Conservation (phyloP, 2,329 filamentous ascomycete genomes). For the Fusarium sp. region DNA sequence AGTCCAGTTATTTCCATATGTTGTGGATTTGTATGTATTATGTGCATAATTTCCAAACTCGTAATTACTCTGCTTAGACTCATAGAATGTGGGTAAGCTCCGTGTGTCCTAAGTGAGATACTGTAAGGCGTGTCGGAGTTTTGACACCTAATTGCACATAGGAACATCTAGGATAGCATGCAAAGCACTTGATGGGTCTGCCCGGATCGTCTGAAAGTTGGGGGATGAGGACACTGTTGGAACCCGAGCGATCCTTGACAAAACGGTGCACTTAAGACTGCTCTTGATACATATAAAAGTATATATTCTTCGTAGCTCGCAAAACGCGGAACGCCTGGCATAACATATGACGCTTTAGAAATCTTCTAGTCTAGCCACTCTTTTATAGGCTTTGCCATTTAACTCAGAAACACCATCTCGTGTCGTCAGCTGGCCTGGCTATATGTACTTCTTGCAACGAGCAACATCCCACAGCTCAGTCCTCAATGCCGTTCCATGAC, state of each 20-base stretch:
- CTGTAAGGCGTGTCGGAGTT: not conserved
- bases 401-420: not conserved
- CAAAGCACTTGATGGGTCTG: not conserved
- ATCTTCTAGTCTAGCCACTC: conserved; percentile 27
- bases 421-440: not conserved
- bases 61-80: not conserved
- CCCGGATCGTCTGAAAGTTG: not conserved
- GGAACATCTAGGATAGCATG: not conserved
- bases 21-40: not conserved
- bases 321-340: conserved; percentile 28
- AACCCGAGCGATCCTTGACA: not conserved
- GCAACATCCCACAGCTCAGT: conserved; percentile 40
- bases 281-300: not conserved
- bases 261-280: not conserved
- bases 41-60: not conserved
- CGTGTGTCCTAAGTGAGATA: not conserved
- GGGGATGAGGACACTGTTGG: not conserved
- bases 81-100: not conserved
- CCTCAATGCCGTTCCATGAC: conserved; percentile 55
- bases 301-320: conserved; percentile 5
- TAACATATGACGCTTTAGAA: conserved; percentile 23
- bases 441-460: not conserved
- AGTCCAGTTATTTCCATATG: not conserved
- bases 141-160: not conserved
- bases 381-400: not conserved